These are phyloP conservation scores for Venturia asperata DNA, from an alignment of 2,329 filamentous ascomycete species.

Conservation along the genomic window DNA sequence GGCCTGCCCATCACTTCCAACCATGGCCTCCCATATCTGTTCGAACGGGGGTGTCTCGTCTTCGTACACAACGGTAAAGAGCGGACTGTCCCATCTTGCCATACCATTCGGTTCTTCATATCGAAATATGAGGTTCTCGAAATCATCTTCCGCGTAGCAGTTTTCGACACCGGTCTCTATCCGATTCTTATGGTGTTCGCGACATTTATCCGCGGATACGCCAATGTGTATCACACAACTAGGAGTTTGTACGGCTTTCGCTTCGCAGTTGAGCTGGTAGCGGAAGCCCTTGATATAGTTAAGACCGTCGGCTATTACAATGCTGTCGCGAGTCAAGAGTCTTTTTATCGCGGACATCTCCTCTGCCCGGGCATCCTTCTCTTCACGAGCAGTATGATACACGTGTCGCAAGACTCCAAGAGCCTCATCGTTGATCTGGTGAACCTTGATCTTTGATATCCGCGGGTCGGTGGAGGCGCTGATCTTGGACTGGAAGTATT, in stretches of 20 bases:
- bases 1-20: conserved; percentile 52
- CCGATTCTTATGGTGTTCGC: conserved; percentile 52
- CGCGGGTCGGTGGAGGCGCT: conserved; percentile 38
- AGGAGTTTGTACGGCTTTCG: conserved; percentile 69
- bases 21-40: conserved; percentile 66
- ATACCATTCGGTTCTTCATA: conserved; percentile 84
- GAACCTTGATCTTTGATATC: conserved; percentile 52
- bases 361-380: conserved; percentile 74
- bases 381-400: conserved; percentile 69
- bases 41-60: conserved; percentile 63
- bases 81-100: conserved; percentile 75
- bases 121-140: conserved; percentile 72
- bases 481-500: conserved; percentile 49
- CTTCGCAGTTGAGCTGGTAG: conserved; percentile 79
- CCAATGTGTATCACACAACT: conserved; percentile 65
- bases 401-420: conserved; percentile 63
- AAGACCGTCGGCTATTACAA: conserved; percentile 71
- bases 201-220: conserved; percentile 48
- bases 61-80: conserved; percentile 72
- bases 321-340: conserved; percentile 61
- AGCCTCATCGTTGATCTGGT: conserved; percentile 66
- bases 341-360: conserved; percentile 74
- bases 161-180: conserved; percentile 8
- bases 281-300: conserved; percentile 91
- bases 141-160: conserved; percentile 53